Evolutionary conservation across 352 stramenopile species (phyloP).

Genomic region (Phytophthora podocarpi): DNA sequence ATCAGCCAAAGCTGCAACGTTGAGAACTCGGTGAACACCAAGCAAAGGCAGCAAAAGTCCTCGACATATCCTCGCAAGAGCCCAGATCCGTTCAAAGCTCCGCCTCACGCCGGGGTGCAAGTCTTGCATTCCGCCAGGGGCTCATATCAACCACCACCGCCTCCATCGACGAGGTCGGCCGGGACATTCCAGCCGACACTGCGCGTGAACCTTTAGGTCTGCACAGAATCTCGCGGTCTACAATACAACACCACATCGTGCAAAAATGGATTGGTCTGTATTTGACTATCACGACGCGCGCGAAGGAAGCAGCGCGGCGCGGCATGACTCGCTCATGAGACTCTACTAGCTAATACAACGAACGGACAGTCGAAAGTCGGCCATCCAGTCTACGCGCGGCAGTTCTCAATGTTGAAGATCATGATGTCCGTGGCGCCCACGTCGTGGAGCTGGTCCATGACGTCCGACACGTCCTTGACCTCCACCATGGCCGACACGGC

Average conservation of each 20-base stretch:
- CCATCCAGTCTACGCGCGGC: constrained; percentile 70
- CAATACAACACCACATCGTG: too few relatives aligned
- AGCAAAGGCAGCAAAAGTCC: neutral
- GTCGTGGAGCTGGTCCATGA: constrained; percentile 97
- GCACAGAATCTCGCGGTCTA: constrained; percentile 4
- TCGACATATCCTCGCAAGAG: neutral
- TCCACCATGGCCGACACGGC: constrained; percentile 94
- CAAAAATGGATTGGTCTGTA: too few relatives aligned
- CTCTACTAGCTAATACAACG: constrained; percentile 23
- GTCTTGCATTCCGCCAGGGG: neutral
- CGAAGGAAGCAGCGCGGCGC: too few relatives aligned
- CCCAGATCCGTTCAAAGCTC: neutral
- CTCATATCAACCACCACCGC: constrained; percentile 10
- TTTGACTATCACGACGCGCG: constrained; percentile 25
- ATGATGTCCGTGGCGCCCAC: constrained; percentile 97
- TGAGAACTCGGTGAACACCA: neutral
- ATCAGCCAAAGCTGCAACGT: neutral
- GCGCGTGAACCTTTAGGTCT: constrained; percentile 28
- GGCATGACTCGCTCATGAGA: constrained; percentile 2
- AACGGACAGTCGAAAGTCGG: too few relatives aligned
- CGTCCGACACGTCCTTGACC: constrained; percentile 88
- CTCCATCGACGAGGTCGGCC: neutral
- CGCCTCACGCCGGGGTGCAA: neutral
- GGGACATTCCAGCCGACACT: constrained; percentile 21
- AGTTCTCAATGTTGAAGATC: constrained; percentile 96